Base-by-base conservation (phyloP, 2,329 filamentous ascomycete genomes). In the Blastomyces emzantsi region DNA sequence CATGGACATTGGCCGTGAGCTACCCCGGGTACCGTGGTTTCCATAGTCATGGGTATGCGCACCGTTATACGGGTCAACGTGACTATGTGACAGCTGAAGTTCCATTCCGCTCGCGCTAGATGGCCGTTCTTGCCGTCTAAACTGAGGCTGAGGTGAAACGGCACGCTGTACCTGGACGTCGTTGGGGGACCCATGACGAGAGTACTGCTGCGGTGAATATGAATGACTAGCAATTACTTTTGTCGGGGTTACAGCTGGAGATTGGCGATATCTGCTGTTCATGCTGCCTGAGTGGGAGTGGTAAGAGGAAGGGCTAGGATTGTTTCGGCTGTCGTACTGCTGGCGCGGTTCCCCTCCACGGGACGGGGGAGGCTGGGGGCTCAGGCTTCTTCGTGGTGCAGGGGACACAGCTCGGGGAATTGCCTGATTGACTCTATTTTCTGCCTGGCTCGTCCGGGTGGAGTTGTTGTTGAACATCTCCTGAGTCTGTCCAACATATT, bases 401-500 rank as follows among this genome's bases (percentile, higher is more conserved):
- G 77, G 62, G n/a, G 74, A 75, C 1, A 70, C 71, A 22, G 77
- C 74, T 22, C 76, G 75, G 2, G 69, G 75, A 63, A 65, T 66
- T 67, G 41, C 76, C 75, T 22, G 77, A 61, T 70, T 72, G 74
- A 59, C 75, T 56, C 54, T 62, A 41, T 59, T 65, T 47, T 58
- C 72, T 73, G 63, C 58, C 47, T 65, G 64, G n/a, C 47, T 55
- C 8, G 66, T 77, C 78, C 33, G 74, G 73, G 56, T 75, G 13
- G 25, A 17, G 73, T 62, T 58, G 60, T 59, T 66, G 51, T 62
- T 68, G 36, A 95, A 94, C 79, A 97, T 87, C 71, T 83, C 91
- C 54, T 90, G 85, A 2, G 90, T 90, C 75, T 97, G 90, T 56
- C 87, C 85, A 28, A 89, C 86, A 71, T 93, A 97, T 75, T 92